Percentiles rank a stretch among this genome's conserved stretches.
Evolutionary conservation across 2,329 filamentous ascomycete species (phyloP).

Genomic region (Fusarium sp.): DNA sequence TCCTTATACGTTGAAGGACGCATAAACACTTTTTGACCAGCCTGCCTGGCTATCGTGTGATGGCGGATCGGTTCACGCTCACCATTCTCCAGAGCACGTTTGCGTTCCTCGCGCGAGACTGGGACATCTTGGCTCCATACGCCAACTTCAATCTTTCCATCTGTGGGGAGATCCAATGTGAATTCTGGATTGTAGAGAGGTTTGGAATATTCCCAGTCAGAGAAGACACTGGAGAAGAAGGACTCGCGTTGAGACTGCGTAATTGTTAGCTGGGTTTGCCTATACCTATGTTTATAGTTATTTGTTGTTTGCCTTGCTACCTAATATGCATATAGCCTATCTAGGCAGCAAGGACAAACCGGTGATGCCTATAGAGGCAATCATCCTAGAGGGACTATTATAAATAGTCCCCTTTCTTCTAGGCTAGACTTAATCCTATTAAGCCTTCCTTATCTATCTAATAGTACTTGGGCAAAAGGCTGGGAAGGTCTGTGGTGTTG

Average conservation of each 20-base stretch:
- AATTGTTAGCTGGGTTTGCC: neutral
- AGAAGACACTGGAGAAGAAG: neutral
- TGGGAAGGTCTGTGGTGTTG: neutral
- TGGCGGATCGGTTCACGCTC: neutral
- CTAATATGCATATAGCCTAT: neutral
- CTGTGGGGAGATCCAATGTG: neutral
- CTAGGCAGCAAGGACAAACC: neutral
- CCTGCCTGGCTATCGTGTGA: neutral
- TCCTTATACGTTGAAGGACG: neutral
- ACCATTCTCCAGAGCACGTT: neutral
- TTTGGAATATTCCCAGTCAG: neutral
- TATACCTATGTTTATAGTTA: neutral
- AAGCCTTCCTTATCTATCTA: neutral
- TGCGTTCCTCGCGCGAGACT: neutral
- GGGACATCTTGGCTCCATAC: neutral
- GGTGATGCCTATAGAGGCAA: neutral
- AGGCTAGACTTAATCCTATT: neutral
- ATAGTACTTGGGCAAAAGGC: neutral
- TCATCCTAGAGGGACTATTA: neutral
- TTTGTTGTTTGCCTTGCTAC: neutral
- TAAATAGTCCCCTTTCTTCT: neutral
- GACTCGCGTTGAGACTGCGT: neutral
- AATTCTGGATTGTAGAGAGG: neutral
- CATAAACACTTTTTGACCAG: neutral
- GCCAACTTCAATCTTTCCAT: neutral